A percentile compares a stretch with the other conserved stretches of the same genome.
Evolutionary conservation across 2,329 filamentous ascomycete genomes (phyloP).

Genomic region (Chalaropsis ovoidea): DNA sequence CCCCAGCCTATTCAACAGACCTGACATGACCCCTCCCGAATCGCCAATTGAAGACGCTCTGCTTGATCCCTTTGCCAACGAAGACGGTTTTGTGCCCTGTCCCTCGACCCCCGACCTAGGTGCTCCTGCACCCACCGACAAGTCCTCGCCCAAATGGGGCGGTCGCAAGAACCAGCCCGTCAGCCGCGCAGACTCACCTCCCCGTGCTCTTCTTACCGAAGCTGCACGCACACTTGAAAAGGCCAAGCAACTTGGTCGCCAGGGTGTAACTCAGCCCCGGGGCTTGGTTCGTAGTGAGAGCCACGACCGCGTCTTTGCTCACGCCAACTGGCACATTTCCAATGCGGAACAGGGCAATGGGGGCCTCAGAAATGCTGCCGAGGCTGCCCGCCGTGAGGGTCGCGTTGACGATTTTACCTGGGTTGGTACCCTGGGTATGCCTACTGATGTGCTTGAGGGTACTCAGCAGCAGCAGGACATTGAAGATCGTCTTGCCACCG

Average conservation of each 20-base stretch:
- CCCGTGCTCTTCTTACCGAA: slow-evolving; percentile 65
- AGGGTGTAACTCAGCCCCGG: slow-evolving; percentile 48
- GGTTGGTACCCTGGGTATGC: slow-evolving; percentile 89
- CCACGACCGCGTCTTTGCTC: slow-evolving; percentile 60
- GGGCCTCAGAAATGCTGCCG: slow-evolving; percentile 77
- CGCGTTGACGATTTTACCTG: slow-evolving; percentile 68
- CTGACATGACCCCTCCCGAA: slow-evolving; percentile 44
- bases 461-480: slow-evolving; percentile 72
- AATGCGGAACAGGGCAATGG: slow-evolving; percentile 86
- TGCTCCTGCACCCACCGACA: slow-evolving; percentile 58
- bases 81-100: slow-evolving; percentile 50
- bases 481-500: slow-evolving; percentile 65
- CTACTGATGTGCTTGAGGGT: slow-evolving; percentile 71
- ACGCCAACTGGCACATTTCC: slow-evolving; percentile 73
- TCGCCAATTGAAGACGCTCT: slow-evolving; percentile 43
- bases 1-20: slow-evolving; percentile 45
- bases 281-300: slow-evolving; percentile 47
- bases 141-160: slow-evolving; percentile 69
- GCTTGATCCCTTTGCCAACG: slow-evolving; percentile 46
- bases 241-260: slow-evolving; percentile 43
- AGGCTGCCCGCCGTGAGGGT: slow-evolving; percentile 61
- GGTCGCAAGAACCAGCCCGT: slow-evolving; percentile 64
- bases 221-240: slow-evolving; percentile 50
- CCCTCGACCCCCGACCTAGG: slow-evolving; percentile 32
- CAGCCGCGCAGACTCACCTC: slow-evolving; percentile 62